These are phyloP conservation scores for Colletotrichum caudatum DNA, from an alignment of 2,329 filamentous ascomycete genomes.

Conservation along the genomic window DNA sequence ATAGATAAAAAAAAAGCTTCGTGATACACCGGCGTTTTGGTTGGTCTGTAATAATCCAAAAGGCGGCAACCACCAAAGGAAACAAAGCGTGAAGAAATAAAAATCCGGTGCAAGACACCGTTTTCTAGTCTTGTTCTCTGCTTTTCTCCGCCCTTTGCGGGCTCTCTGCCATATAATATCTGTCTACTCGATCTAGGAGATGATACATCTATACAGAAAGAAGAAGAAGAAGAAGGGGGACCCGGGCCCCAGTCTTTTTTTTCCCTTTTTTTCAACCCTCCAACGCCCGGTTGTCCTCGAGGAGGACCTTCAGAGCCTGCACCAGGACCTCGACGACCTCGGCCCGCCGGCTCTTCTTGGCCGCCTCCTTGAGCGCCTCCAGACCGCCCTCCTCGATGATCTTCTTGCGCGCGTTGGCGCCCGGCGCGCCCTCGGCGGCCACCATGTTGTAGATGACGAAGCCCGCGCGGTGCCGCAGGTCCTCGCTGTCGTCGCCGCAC, in stretches of 20 bases:
- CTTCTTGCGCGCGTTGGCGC: slow-evolving; percentile 69
- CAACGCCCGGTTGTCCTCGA: slow-evolving; percentile 54
- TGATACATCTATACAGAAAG: slow-evolving; percentile 14
- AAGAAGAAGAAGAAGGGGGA: not conserved
- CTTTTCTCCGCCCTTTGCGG: not conserved
- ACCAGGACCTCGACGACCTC: slow-evolving; percentile 79
- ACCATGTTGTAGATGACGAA: slow-evolving; percentile 82
- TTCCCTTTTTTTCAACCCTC: slow-evolving; percentile 19
- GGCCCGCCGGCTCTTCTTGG: slow-evolving; percentile 75
- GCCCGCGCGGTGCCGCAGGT: slow-evolving; percentile 77
- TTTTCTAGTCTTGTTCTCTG: slow-evolving; percentile 9
- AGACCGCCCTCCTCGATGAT: slow-evolving; percentile 73
- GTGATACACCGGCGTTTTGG: slow-evolving; percentile 33
- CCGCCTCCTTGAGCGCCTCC: slow-evolving; percentile 75
- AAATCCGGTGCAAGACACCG: not conserved
- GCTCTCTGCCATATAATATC: slow-evolving; percentile 1
- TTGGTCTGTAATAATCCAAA: slow-evolving; percentile 6
- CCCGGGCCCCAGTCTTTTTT: not conserved
- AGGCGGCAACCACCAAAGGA: not conserved
- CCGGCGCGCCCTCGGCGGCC: slow-evolving; percentile 73
- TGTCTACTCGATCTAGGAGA: slow-evolving; percentile 31
- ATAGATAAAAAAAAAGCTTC: slow-evolving; percentile 19
- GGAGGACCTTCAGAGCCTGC: slow-evolving; percentile 76
- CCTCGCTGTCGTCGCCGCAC: slow-evolving; percentile 79
- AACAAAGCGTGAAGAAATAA: not conserved